Evolutionary conservation across 129 eudicot species (phyloP), one percentile per base, ranked within the genome.

Genomic region (Dittrichia graveolens): DNA sequence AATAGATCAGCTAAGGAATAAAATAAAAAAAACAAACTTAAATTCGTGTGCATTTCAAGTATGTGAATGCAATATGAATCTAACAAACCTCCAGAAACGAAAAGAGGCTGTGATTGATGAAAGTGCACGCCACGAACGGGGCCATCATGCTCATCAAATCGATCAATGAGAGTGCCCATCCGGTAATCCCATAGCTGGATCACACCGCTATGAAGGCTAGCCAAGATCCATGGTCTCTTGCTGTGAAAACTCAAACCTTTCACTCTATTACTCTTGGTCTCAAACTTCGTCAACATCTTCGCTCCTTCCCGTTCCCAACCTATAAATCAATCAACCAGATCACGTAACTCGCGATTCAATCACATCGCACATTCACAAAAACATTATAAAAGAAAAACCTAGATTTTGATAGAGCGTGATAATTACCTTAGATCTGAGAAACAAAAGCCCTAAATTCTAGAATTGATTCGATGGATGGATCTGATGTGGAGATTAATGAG

Each of bases 111-210:
- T 0, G 96, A 87, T 58, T 85, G 85, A 79, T 90, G 94, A 78
- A 90, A 90, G 71, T 89, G 96, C 14, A 89, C 96, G 66, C 93
- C 96, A 6, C 96, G 86, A 80, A 89, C 96, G 19, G 96, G 96
- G 31, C 96, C 94, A 45, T 90, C 94, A 40, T 90, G 94, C 77
- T 90, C 96, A 42, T 87, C 94, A 31, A 87, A 90, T 0, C 94
- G 88, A 72, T 90, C 96, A 70, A 90, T 83, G 61, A 90, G 89
- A 39, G 96, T 90, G 57, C 96, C 96, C 88, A 90, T 87, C 9
- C 96, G 84, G 44, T 87, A 90, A 77, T 90, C 83, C 83, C 83
- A 79, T 55, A 79, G 75, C 74, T 79, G 83, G 79, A 79, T 79
- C 45, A 79, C 83, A 48, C 83, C 83, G 66, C 83, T 79, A 42